Base-by-base conservation (phyloP, 2,329 filamentous ascomycete genomes). In the Xylaria sp. region DNA sequence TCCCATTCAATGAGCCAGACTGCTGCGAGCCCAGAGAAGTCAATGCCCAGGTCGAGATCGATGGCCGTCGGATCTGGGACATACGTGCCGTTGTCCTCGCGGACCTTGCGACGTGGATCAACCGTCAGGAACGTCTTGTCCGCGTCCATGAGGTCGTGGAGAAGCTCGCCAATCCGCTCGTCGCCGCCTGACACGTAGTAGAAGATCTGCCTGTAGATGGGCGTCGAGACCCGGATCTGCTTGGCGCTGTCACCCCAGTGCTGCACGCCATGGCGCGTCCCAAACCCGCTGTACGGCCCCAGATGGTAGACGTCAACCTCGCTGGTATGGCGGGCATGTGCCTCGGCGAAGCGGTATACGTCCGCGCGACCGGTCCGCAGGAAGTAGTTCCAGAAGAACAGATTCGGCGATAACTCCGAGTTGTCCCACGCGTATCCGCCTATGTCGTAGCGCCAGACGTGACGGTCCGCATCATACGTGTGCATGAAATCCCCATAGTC, bases 361-460 rank as follows among this genome's bases (percentile, higher is more conserved):
- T 89, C 87, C 2, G 83, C 82, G 1, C 85, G 81, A 0, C 88
- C 88, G 0, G 87, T 90, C 10, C 86, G 85, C 1, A 90, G 81
- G 78, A 90, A 91, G 66, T 88, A 86, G 3, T 83, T 84, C 89
- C 89, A 90, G 72, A 90, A 85, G 79, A 86, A 90, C 1, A 90
- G 77, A 72, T 90, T 88, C 0, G 89, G 86, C 0, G 88, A 90
- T 0, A 91, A 81, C 75, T 91, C 88, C 0, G 86, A 88, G 74
- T 90, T 90, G 58, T 90, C 88, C 89, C 89, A 90, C 0, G 87
- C 88, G 67, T 88, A 90, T 0, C 89, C 89, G 3, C 89, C 89
- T 20, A 90, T 77, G 55, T 91, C 89, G 65, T 90, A 90, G 1
- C 87, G 83, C 89, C 89, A 91, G 0, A 81, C 82, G 70, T 90